These are phyloP conservation scores for Salisapilia sapeloensis DNA, from an alignment of 352 stramenopile genomes.

Conservation along the genomic window DNA sequence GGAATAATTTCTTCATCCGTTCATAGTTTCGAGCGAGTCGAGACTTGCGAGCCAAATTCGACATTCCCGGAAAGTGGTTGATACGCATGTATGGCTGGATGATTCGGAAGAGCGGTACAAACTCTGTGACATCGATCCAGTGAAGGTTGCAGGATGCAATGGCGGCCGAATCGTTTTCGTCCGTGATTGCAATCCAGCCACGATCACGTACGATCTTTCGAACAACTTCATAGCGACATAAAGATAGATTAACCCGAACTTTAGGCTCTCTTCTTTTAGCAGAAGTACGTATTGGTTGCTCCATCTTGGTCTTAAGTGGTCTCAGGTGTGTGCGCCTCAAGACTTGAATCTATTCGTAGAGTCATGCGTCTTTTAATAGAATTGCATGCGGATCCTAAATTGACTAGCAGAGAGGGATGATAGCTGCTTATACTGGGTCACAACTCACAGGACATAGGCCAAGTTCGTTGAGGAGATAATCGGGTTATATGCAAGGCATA, in stretches of 20 bases:
- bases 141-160: conserved; percentile 81
- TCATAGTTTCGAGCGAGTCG: conserved; percentile 92
- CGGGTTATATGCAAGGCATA: too few relatives aligned
- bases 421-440: too few relatives aligned
- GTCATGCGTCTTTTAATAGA: too few relatives aligned
- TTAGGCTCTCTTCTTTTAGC: conserved; percentile 17
- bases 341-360: too few relatives aligned
- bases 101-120: conserved; percentile 77
- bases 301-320: not conserved
- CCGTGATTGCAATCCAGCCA: conserved; percentile 53
- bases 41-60: conserved; percentile 88
- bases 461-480: too few relatives aligned
- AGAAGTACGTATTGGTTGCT: conserved; percentile 4
- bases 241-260: conserved; percentile 53
- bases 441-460: too few relatives aligned
- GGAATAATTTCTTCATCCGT: conserved; percentile 90
- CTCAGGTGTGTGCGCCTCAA: too few relatives aligned
- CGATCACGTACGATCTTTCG: conserved; percentile 58
- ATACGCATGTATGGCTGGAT: conserved; percentile 87
- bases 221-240: conserved; percentile 71
- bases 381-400: too few relatives aligned
- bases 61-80: conserved; percentile 95
- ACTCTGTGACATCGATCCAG: conserved; percentile 90
- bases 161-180: conserved; percentile 47
- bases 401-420: too few relatives aligned